Conservation (phyloP, 1,284 basidiomycete species). For the Tremellales sp. region DNA sequence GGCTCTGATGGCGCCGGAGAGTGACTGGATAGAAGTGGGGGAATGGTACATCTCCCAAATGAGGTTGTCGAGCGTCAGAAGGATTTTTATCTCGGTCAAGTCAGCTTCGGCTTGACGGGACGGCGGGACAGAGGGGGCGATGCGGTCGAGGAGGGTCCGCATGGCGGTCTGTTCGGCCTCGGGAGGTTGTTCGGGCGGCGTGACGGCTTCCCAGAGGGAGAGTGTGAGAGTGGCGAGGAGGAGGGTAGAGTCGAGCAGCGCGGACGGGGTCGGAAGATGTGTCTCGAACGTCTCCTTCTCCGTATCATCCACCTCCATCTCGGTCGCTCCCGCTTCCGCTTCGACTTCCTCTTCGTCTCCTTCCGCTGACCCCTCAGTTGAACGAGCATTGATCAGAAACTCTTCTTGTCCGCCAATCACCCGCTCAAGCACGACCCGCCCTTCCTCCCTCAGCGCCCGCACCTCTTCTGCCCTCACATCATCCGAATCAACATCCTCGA, state of each 20-base stretch:
- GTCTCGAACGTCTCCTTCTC: slow-evolving; percentile 53
- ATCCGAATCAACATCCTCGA: slow-evolving; percentile 35
- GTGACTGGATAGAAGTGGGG: slow-evolving; percentile 23
- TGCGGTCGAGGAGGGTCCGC: slow-evolving; percentile 28
- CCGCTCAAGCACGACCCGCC: slow-evolving; percentile 27
- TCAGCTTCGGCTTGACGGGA: slow-evolving; percentile 41
- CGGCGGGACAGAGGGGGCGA: slow-evolving; percentile 18
- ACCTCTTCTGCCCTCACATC: slow-evolving; percentile 17
- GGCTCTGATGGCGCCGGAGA: slow-evolving; percentile 33
- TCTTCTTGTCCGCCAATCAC: slow-evolving; percentile 38
- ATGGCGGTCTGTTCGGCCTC: slow-evolving; percentile 33
- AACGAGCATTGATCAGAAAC: slow-evolving; percentile 18
- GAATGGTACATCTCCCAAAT: slow-evolving; percentile 37
- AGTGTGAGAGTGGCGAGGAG: slow-evolving; percentile 33
- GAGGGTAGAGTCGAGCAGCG: slow-evolving; percentile 39
- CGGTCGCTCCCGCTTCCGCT: slow-evolving; percentile 9
- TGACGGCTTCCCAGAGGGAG: slow-evolving; percentile 34
- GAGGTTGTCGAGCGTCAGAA: slow-evolving; percentile 37
- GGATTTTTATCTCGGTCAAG: slow-evolving; percentile 39
- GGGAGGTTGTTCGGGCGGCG: slow-evolving; percentile 25
- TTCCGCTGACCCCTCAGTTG: slow-evolving; percentile 11
- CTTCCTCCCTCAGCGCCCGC: slow-evolving; percentile 28
- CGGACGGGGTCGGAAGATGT: slow-evolving; percentile 39
- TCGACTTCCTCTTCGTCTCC: slow-evolving; percentile 15
- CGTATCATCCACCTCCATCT: slow-evolving; percentile 48